A percentile compares a stretch with the other conserved stretches of the same genome.
Evolutionary conservation across 805 yeast species (phyloP).

Genomic region (Yarrowia sp.): DNA sequence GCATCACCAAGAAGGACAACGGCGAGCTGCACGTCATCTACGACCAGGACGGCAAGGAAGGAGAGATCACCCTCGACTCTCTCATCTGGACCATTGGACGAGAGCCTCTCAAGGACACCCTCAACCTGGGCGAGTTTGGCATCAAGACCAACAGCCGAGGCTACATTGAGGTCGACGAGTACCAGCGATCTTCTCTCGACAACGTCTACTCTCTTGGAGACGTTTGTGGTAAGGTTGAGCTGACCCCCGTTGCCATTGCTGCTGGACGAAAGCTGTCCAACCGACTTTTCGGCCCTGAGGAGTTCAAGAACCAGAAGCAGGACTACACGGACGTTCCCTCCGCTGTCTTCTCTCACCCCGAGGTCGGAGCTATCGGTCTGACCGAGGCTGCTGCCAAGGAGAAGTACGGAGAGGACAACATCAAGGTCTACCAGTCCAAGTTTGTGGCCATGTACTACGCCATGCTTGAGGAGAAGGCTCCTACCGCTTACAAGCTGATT

Average conservation of each 20-base stretch:
- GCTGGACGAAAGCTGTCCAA: slow-evolving; percentile 94
- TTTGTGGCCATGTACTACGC: slow-evolving; percentile 94
- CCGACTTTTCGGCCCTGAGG: slow-evolving; percentile 81
- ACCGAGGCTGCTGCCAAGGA: slow-evolving; percentile 73
- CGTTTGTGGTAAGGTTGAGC: slow-evolving; percentile 86
- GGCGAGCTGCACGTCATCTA: slow-evolving; percentile 53
- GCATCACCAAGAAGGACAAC: slow-evolving; percentile 41
- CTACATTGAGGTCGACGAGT: slow-evolving; percentile 79
- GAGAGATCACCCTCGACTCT: slow-evolving; percentile 64
- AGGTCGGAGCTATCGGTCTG: slow-evolving; percentile 91
- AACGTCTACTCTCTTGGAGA: slow-evolving; percentile 88
- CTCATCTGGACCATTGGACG: slow-evolving; percentile 96
- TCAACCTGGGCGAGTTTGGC: slow-evolving; percentile 76
- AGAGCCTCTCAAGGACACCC: slow-evolving; percentile 59
- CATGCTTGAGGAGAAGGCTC: slow-evolving; percentile 67
- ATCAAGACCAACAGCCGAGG: slow-evolving; percentile 59
- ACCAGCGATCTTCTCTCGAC: slow-evolving; percentile 71
- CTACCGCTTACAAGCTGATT: slow-evolving; percentile 82
- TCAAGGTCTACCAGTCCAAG: slow-evolving; percentile 77
- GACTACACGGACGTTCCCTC: slow-evolving; percentile 88
- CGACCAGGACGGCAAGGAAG: slow-evolving; percentile 42
- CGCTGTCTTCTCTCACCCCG: slow-evolving; percentile 98
- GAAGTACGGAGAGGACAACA: slow-evolving; percentile 72
- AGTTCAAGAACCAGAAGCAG: slow-evolving; percentile 69
- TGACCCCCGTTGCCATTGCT: slow-evolving; percentile 98